These are phyloP conservation scores for Kluyveromyces lactis DNA, from an alignment of 805 yeast genomes.

Conservation along the genomic window DNA sequence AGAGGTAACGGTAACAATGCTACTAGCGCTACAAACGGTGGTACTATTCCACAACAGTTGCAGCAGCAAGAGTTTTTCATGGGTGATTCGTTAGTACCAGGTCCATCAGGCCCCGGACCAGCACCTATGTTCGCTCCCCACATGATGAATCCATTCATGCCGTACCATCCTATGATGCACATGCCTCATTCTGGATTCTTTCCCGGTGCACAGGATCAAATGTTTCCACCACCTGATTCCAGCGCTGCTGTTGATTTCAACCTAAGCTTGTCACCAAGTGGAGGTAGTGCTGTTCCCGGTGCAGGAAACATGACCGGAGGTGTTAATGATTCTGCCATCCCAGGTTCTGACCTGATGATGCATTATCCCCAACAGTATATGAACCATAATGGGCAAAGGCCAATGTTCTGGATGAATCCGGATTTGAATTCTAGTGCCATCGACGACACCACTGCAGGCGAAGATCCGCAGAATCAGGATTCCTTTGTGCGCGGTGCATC, in stretches of 20 bases:
- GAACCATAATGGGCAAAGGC: neutral
- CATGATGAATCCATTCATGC: conserved; percentile 4
- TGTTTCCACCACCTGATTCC: conserved; percentile 2
- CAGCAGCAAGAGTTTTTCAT: neutral
- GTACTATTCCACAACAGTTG: neutral
- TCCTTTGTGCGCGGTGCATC: conserved; percentile 4
- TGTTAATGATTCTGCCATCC: neutral
- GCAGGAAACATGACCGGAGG: neutral
- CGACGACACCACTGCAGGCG: neutral
- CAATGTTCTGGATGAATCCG: conserved; percentile 3
- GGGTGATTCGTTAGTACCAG: neutral
- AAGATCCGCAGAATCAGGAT: conserved; percentile 1
- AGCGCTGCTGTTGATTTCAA: conserved; percentile 4
- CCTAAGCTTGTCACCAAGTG: neutral
- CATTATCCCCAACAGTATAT: neutral
- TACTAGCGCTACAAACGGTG: neutral
- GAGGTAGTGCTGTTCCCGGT: neutral
- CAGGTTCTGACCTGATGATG: neutral
- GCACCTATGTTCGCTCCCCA: conserved; percentile 2
- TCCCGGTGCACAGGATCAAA: conserved; percentile 2
- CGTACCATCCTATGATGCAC: conserved; percentile 4
- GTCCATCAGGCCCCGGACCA: neutral
- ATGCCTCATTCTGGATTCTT: conserved; percentile 3
- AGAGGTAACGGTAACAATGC: neutral
- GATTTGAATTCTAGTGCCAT: neutral